Percentiles rank a stretch among this genome's conserved stretches.
Evolutionary conservation across 345 rosid genomes (phyloP).

Genomic region (Syzygium jambos): DNA sequence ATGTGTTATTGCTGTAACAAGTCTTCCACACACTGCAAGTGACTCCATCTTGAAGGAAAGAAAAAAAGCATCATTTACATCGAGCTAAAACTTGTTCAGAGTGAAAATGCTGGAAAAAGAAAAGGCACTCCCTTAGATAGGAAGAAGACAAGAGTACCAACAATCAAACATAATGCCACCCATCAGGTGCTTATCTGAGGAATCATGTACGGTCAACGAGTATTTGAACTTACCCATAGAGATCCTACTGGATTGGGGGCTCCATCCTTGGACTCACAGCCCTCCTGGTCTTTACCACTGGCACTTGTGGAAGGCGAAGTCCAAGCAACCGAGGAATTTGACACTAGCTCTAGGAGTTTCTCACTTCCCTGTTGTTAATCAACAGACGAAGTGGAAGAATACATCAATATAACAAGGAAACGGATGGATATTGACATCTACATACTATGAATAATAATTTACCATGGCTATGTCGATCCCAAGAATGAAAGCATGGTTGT

Average conservation of each 20-base stretch:
- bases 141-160: neutral
- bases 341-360: slow-evolving; percentile 71
- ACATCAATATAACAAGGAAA: neutral
- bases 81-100: neutral
- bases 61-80: neutral
- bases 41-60: neutral
- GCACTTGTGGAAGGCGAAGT: slow-evolving; percentile 5
- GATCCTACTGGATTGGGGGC: neutral
- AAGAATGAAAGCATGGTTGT: neutral
- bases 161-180: neutral
- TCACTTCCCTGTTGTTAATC: slow-evolving; percentile 57
- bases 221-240: neutral
- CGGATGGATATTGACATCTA: neutral
- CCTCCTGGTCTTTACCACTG: slow-evolving; percentile 1
- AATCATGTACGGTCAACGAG: neutral
- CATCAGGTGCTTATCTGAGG: neutral
- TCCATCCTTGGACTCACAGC: slow-evolving; percentile 2
- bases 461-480: neutral
- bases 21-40: neutral
- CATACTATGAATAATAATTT: neutral
- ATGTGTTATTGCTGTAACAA: neutral
- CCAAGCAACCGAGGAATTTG: slow-evolving; percentile 28
- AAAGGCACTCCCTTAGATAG: no score
- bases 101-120: neutral
- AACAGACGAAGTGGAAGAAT: neutral